Percentiles rank a stretch among this genome's conserved stretches.
Evolutionary conservation across 208 protist genomes (phyloP).

Genomic region (Vickermania spadyakhi): DNA sequence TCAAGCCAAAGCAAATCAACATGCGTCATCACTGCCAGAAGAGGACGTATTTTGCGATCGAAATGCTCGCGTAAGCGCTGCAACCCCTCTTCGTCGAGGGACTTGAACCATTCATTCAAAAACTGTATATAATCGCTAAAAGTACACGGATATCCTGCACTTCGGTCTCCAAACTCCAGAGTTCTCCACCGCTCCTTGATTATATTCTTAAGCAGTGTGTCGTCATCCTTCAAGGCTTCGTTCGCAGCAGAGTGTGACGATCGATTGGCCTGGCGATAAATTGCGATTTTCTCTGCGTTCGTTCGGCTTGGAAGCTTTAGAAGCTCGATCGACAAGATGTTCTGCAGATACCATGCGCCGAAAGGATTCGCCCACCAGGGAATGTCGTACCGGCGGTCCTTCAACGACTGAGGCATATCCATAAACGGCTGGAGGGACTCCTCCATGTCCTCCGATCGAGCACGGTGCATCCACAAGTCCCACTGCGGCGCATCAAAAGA

Average conservation of each 20-base stretch:
- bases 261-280: constrained; percentile 30
- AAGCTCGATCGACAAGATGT: constrained; percentile 85
- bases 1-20: constrained; percentile 88
- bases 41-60: constrained; percentile 84
- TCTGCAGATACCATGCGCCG: constrained; percentile 90
- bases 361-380: constrained; percentile 93
- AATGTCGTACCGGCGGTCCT: constrained; percentile 87
- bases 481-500: constrained; percentile 89
- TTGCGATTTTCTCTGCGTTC: constrained; percentile 86
- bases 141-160: constrained; percentile 81
- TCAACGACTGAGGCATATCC: constrained; percentile 91
- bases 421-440: constrained; percentile 90
- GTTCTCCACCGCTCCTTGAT: constrained; percentile 87
- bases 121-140: constrained; percentile 93
- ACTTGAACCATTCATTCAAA: constrained; percentile 92
- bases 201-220: constrained; percentile 73
- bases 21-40: constrained; percentile 89
- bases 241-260: constrained; percentile 11
- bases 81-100: constrained; percentile 86
- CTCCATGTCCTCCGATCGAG: constrained; percentile 85
- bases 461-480: constrained; percentile 85
- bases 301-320: constrained; percentile 80
- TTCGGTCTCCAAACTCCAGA: constrained; percentile 87
- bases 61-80: constrained; percentile 89
- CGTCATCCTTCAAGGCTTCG: constrained; percentile 67